Conservation (phyloP, 495 filamentous ascomycete species). For the Usnea hakonensis region DNA sequence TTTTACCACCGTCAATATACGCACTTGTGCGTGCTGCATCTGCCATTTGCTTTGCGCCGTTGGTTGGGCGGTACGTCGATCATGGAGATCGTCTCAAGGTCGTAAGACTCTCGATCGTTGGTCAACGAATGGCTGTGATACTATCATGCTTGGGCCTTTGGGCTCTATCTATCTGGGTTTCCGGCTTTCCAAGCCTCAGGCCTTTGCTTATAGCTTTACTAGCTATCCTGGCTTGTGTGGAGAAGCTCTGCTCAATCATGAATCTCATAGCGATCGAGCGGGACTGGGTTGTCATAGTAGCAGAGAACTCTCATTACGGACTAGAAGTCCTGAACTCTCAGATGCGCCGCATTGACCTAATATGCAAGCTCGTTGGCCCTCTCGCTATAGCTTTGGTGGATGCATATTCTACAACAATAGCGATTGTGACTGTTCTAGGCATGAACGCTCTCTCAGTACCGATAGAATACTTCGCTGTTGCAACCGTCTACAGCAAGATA, state of each 20-base stretch:
- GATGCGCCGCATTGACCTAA: slow-evolving; percentile 64
- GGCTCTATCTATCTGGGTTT: slow-evolving; percentile 33
- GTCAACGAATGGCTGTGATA: slow-evolving; percentile 16
- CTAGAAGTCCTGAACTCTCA: slow-evolving; percentile 20
- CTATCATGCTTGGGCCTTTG: slow-evolving; percentile 35
- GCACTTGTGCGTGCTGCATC: slow-evolving; percentile 26
- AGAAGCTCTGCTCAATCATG: slow-evolving; percentile 41
- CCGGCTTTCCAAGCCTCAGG: slow-evolving; percentile 26
- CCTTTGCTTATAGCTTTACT: slow-evolving; percentile 33
- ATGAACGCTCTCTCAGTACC: slow-evolving; percentile 37
- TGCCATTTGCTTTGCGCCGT: slow-evolving; percentile 35
- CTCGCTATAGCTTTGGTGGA: slow-evolving; percentile 47
- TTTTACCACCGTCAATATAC: slow-evolving; percentile 36
- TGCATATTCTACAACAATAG: slow-evolving; percentile 39
- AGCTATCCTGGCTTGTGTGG: slow-evolving; percentile 39
- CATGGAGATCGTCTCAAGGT: slow-evolving; percentile 16
- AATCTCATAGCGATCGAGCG: slow-evolving; percentile 52
- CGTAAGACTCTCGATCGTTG: slow-evolving; percentile 20
- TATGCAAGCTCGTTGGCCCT: slow-evolving; percentile 63
- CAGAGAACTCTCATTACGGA: slow-evolving; percentile 13
- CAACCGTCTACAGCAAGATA: slow-evolving; percentile 38
- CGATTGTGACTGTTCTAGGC: slow-evolving; percentile 40
- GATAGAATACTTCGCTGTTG: slow-evolving; percentile 53
- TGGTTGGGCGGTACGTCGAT: slow-evolving; percentile 40
- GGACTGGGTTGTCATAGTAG: slow-evolving; percentile 47